phyloP scores from a whole-genome alignment of 1,139 yeast species.

The Magnusiomyces clavatus region DNA sequence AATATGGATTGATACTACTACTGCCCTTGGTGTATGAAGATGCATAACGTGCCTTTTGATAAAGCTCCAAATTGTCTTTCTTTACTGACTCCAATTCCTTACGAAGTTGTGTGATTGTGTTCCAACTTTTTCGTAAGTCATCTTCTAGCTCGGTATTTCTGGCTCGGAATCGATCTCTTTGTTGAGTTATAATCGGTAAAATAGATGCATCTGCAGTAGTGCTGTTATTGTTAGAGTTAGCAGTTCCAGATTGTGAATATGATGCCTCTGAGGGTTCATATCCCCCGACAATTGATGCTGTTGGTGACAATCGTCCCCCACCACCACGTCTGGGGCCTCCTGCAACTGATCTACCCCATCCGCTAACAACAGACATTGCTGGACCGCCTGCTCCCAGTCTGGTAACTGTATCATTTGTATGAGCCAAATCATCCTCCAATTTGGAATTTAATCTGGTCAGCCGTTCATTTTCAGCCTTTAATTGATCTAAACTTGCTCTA shows the following conservation, averaged over 20 bases:
- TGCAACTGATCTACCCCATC: slow-evolving; percentile 23
- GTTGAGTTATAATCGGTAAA: slow-evolving; percentile 84
- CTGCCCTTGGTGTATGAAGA: slow-evolving; percentile 33
- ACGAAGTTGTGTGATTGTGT: slow-evolving; percentile 50
- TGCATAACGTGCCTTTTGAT: slow-evolving; percentile 72
- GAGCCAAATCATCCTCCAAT: slow-evolving; percentile 61
- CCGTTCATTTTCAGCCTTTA: slow-evolving; percentile 37
- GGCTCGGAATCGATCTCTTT: slow-evolving; percentile 82
- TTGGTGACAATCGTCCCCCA: slow-evolving; percentile 33
- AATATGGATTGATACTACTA: background rate
- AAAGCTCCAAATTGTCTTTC: slow-evolving; percentile 68
- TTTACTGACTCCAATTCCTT: slow-evolving; percentile 58
- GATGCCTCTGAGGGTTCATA: slow-evolving; percentile 8
- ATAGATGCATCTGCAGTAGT: slow-evolving; percentile 41
- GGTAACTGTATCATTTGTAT: slow-evolving; percentile 29
- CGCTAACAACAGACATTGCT: slow-evolving; percentile 41
- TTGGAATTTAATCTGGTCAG: slow-evolving; percentile 44
- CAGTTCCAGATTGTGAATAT: slow-evolving; percentile 9
- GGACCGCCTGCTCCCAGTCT: slow-evolving; percentile 26
- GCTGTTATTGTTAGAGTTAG: slow-evolving; percentile 9
- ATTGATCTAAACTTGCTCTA: slow-evolving; percentile 32
- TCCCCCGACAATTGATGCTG: slow-evolving; percentile 30
- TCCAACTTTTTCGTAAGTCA: slow-evolving; percentile 56
- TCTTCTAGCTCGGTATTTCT: slow-evolving; percentile 78
- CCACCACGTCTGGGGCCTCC: slow-evolving; percentile 1